These are phyloP conservation scores for Scheffersomyces stipitis DNA, from an alignment of 805 yeast genomes.

Conservation along the genomic window DNA sequence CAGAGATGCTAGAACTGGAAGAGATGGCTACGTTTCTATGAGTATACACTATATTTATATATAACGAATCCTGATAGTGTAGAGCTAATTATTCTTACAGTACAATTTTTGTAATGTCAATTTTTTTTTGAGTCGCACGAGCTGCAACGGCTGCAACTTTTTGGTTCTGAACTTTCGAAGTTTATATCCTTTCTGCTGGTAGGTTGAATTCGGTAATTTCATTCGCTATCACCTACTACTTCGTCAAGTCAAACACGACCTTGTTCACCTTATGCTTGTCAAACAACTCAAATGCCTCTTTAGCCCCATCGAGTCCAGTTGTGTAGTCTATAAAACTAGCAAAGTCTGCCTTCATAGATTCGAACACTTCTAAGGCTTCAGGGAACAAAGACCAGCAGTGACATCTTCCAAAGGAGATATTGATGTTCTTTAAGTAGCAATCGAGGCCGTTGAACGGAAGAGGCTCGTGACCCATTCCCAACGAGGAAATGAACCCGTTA, in stretches of 20 bases:
- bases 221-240: no score
- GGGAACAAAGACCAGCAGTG: conserved; percentile 57
- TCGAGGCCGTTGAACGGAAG: conserved; percentile 58
- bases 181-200: no score
- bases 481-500: conserved; percentile 56
- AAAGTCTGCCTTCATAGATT: conserved; percentile 43
- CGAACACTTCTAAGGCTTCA: conserved; percentile 52
- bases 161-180: no score
- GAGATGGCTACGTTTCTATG: no score
- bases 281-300: conserved; percentile 49
- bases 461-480: conserved; percentile 61
- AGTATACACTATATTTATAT: no score
- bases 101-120: no score
- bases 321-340: conserved; percentile 52
- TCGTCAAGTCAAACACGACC: conserved; percentile 45
- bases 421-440: conserved; percentile 56
- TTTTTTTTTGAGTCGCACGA: no score
- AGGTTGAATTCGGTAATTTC: no score
- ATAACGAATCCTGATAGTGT: no score
- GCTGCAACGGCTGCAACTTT: no score
- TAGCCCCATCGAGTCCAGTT: conserved; percentile 44
- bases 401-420: conserved; percentile 62
- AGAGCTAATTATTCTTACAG: no score
- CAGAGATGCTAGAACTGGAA: no score
- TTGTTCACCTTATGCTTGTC: conserved; percentile 56